These are phyloP conservation scores for Acanthamoeba castellanii DNA, from an alignment of 208 protist species.

Conservation along the genomic window DNA sequence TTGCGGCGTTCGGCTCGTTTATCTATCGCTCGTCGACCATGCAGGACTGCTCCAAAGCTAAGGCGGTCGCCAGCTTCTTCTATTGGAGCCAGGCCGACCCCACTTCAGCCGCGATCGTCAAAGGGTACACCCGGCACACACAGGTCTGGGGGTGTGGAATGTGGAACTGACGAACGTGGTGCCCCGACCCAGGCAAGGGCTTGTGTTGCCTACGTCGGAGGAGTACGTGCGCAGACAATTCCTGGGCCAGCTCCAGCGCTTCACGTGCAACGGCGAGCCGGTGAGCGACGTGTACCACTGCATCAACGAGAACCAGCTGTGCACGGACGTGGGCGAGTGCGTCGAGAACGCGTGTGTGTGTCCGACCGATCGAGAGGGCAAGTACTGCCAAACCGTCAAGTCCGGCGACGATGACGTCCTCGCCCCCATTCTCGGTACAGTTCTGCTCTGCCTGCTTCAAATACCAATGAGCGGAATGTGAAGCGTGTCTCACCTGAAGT, in stretches of 20 bases:
- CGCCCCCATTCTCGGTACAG: not conserved
- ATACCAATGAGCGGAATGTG: not conserved
- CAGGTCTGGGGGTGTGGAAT: not conserved
- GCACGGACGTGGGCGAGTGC: constrained; percentile 15
- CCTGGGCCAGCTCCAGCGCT: not conserved
- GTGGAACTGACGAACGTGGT: not conserved
- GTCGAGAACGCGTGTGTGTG: not conserved
- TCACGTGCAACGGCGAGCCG: constrained; percentile 19
- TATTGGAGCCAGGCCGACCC: not conserved
- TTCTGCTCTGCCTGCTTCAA: not conserved
- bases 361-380: not conserved
- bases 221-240: not conserved
- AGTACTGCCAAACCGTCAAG: constrained; percentile 10
- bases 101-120: not conserved
- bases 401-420: not conserved
- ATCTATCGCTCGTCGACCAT: not conserved
- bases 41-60: not conserved
- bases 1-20: constrained; percentile 11
- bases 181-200: not conserved
- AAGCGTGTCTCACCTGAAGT: not conserved
- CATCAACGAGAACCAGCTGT: constrained; percentile 24
- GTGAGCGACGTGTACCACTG: constrained; percentile 55
- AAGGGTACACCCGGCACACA: not conserved
- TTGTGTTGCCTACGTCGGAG: not conserved
- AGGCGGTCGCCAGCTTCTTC: not conserved